A percentile compares a stretch with the other conserved stretches of the same genome.
phyloP scores from a whole-genome alignment of 495 filamentous ascomycete genomes.

The Neurospora pannonica region DNA sequence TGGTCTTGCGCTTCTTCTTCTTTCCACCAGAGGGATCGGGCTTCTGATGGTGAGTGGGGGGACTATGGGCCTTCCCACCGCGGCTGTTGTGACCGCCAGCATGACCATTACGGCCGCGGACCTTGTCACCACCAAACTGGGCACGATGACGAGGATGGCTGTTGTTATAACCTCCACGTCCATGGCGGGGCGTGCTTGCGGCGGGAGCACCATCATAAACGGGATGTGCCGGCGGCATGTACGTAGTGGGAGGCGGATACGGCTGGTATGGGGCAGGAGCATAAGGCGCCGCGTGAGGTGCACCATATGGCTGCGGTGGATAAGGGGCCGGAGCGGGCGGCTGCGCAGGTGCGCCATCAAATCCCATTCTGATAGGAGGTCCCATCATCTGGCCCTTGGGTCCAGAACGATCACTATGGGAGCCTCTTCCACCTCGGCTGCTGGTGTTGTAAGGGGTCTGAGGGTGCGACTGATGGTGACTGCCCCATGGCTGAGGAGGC shows the following conservation, averaged over 20 bases:
- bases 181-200: constrained; percentile 23
- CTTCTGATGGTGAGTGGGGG: constrained; percentile 48
- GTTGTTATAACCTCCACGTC: constrained; percentile 22
- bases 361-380: constrained; percentile 49
- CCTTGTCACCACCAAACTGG: constrained; percentile 33
- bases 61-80: constrained; percentile 17
- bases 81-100: constrained; percentile 15
- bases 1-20: constrained; percentile 71
- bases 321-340: constrained; percentile 26
- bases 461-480: constrained; percentile 31
- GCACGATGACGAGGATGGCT: constrained; percentile 17
- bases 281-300: constrained; percentile 20
- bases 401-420: constrained; percentile 37
- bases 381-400: constrained; percentile 46
- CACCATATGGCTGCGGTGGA: constrained; percentile 8
- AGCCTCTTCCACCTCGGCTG: constrained; percentile 43
- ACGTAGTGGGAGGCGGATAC: background rate
- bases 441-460: constrained; percentile 37
- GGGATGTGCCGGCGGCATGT: constrained; percentile 6
- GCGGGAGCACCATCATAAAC: constrained; percentile 23
- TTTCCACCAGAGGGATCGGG: constrained; percentile 51
- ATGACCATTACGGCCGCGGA: constrained; percentile 27
- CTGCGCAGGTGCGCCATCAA: constrained; percentile 34
- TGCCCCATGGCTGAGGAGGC: constrained; percentile 25
- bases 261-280: constrained; percentile 21